These are phyloP conservation scores for Endotrypanum monterogeii DNA, from an alignment of 208 protist species.

Conservation along the genomic window DNA sequence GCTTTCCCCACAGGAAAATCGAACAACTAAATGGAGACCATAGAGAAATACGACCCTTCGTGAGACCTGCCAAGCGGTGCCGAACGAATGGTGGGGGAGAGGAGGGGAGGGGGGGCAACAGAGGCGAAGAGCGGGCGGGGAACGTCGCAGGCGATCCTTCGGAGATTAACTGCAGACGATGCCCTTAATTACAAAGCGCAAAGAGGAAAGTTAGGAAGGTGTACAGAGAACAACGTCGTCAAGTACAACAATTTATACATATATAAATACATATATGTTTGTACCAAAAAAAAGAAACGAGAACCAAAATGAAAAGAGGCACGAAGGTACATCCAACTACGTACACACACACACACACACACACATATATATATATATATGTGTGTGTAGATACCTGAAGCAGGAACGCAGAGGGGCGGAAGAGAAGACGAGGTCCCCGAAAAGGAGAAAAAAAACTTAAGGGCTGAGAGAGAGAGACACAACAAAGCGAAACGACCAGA, in stretches of 20 bases:
- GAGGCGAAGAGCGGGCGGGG: neutral
- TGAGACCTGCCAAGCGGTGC: too few species aligned
- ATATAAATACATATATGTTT: neutral
- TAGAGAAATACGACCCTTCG: neutral
- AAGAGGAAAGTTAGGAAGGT: neutral
- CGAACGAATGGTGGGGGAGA: neutral
- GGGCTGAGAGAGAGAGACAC: neutral
- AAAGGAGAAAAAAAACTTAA: neutral
- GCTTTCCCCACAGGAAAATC: neutral
- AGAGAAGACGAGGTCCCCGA: neutral
- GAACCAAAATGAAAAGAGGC: neutral
- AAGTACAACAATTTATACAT: neutral
- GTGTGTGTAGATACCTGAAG: constrained; percentile 3
- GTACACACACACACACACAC: neutral
- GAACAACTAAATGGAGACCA: neutral
- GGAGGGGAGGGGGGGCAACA: neutral
- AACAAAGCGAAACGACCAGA: neutral
- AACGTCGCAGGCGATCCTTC: neutral
- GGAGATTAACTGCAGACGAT: neutral
- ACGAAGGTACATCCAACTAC: neutral
- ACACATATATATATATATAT: constrained; percentile 16
- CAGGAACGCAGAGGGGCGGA: neutral
- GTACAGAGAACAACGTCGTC: neutral
- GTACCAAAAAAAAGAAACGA: neutral
- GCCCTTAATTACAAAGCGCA: neutral